These are phyloP conservation scores for Przewalskia tangutica DNA, from an alignment of 257 asterid species.

Conservation along the genomic window DNA sequence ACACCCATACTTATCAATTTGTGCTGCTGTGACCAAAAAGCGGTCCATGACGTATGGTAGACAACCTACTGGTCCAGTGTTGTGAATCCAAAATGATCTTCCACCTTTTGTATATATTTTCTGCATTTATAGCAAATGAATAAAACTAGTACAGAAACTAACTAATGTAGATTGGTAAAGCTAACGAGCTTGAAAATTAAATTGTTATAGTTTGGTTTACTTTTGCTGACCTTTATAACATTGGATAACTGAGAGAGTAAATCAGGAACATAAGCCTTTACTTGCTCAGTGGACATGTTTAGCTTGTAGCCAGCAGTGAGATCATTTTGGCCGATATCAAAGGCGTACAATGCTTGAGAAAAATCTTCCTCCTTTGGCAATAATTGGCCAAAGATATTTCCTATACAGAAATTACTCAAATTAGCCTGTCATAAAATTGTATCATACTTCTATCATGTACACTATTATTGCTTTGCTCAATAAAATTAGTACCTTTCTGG, in stretches of 20 bases:
- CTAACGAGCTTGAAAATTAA: neutral
- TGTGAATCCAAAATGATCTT: slow-evolving; percentile 68
- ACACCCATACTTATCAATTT: slow-evolving; percentile 57
- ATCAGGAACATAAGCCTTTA: slow-evolving; percentile 63
- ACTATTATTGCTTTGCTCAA: neutral
- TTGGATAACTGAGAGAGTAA: slow-evolving; percentile 37
- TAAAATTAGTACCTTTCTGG: slow-evolving; percentile 23
- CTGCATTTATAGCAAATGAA: slow-evolving; percentile 8
- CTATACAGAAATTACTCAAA: neutral
- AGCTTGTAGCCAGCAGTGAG: slow-evolving; percentile 68
- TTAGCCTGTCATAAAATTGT: neutral
- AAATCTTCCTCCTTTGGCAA: slow-evolving; percentile 41
- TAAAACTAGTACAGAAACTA: neutral
- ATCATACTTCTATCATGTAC: neutral
- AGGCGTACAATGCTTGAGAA: slow-evolving; percentile 48
- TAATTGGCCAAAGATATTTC: slow-evolving; percentile 27
- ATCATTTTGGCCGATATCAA: slow-evolving; percentile 84
- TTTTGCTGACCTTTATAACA: slow-evolving; percentile 39
- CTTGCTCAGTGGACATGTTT: slow-evolving; percentile 54
- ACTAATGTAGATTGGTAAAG: neutral
- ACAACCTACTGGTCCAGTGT: slow-evolving; percentile 76
- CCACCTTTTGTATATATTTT: slow-evolving; percentile 46
- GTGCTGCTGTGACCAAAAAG: slow-evolving; percentile 38
- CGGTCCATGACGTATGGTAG: slow-evolving; percentile 63
- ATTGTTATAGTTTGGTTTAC: neutral